A percentile compares a stretch with the other conserved stretches of the same genome.
phyloP scores from a whole-genome alignment of 306 rosid species.

The Cicer chorassanicum region DNA sequence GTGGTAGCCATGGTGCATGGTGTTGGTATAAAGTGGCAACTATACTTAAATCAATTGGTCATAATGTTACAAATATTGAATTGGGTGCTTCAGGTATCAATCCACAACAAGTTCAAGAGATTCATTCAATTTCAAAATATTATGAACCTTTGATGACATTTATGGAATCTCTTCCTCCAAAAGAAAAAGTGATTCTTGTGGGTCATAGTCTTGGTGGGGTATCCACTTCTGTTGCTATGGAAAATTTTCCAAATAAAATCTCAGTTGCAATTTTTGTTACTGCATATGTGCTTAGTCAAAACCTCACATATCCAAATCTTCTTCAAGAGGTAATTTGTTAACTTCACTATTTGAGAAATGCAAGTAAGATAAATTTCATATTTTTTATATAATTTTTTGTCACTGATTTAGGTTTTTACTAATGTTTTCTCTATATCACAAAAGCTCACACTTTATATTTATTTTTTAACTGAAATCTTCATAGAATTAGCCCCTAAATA shows the following conservation, averaged over 20 bases:
- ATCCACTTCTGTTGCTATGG: slow-evolving; percentile 55
- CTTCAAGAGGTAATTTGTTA: slow-evolving; percentile 29
- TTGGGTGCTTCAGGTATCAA: slow-evolving; percentile 55
- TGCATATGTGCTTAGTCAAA: slow-evolving; percentile 46
- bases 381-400: too few species aligned
- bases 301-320: slow-evolving; percentile 18
- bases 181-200: slow-evolving; percentile 51
- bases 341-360: too few species aligned
- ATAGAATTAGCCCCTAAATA: too few species aligned
- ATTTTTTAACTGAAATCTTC: too few species aligned
- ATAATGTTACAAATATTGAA: slow-evolving; percentile 54
- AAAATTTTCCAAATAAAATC: slow-evolving; percentile 52
- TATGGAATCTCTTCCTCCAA: slow-evolving; percentile 43
- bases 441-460: too few species aligned
- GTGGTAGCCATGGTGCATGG: slow-evolving; percentile 66
- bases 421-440: too few species aligned
- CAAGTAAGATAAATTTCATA: too few species aligned
- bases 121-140: slow-evolving; percentile 47
- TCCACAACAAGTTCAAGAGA: slow-evolving; percentile 48
- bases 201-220: slow-evolving; percentile 64
- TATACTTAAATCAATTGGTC: slow-evolving; percentile 46
- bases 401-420: too few species aligned
- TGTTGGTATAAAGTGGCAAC: slow-evolving; percentile 58
- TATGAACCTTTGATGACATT: slow-evolving; percentile 52
- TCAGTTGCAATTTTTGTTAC: slow-evolving; percentile 54